Conservation (phyloP, 495 filamentous ascomycete genomes). For the Penicillium maclennaniae region DNA sequence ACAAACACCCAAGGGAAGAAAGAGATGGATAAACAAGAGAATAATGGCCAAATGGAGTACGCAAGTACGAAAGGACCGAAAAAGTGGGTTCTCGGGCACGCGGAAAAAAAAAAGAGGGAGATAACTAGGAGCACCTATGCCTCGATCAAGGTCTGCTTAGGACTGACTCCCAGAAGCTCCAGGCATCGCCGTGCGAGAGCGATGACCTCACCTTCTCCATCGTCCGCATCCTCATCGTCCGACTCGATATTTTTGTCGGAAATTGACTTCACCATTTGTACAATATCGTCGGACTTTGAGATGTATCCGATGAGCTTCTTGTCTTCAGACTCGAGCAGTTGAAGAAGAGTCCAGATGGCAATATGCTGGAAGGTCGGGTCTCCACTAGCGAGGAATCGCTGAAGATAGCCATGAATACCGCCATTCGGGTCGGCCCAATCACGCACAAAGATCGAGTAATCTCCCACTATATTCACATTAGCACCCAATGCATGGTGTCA, state of each 20-base stretch:
- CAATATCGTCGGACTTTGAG: slow-evolving; percentile 78
- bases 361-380: slow-evolving; percentile 99
- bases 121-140: slow-evolving; percentile 31
- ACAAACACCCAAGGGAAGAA: slow-evolving; percentile 28
- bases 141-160: slow-evolving; percentile 53
- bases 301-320: slow-evolving; percentile 79
- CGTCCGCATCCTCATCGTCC: slow-evolving; percentile 83
- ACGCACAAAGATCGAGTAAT: slow-evolving; percentile 92
- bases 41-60: slow-evolving; percentile 6
- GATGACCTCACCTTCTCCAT: slow-evolving; percentile 93
- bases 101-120: not conserved
- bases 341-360: slow-evolving; percentile 95
- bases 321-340: slow-evolving; percentile 92
- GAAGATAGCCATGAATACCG: slow-evolving; percentile 92
- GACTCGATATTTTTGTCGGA: slow-evolving; percentile 87
- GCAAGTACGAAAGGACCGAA: slow-evolving; percentile 16
- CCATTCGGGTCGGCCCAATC: slow-evolving; percentile 90
- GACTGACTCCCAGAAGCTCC: slow-evolving; percentile 71
- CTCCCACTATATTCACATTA: slow-evolving; percentile 63
- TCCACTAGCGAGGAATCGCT: slow-evolving; percentile 85
- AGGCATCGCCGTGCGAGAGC: slow-evolving; percentile 84
- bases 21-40: slow-evolving; percentile 8
- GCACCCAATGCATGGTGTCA: not conserved
- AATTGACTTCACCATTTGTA: slow-evolving; percentile 85
- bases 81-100: not conserved